phyloP scores from a whole-genome alignment of 169 alveolate species.

The Eimeria nieschulzi region DNA sequence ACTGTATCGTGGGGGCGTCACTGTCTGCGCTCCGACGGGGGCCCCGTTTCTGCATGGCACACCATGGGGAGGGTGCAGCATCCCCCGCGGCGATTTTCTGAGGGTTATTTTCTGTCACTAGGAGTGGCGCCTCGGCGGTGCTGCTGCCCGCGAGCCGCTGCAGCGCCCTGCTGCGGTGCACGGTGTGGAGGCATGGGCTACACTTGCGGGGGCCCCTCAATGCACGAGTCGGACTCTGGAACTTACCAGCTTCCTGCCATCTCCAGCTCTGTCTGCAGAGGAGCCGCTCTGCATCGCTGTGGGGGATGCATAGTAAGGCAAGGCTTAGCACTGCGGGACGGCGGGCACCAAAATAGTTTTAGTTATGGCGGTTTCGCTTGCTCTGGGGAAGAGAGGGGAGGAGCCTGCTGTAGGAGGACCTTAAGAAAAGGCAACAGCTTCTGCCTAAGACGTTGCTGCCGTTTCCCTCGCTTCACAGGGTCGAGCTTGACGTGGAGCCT shows the following conservation, averaged over 20 bases:
- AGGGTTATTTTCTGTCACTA: not conserved
- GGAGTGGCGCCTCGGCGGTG: not conserved
- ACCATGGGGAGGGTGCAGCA: slow-evolving; percentile 40
- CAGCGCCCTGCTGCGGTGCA: not conserved
- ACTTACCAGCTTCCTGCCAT: not conserved
- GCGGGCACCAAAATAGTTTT: too few species aligned
- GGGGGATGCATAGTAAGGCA: not conserved
- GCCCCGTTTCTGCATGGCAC: not conserved
- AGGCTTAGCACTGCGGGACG: not conserved
- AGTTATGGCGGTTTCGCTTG: too few species aligned
- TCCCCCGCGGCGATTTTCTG: not conserved
- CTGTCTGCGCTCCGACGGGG: slow-evolving; percentile 1
- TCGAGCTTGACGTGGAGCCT: not conserved
- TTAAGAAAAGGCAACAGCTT: not conserved
- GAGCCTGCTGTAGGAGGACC: slow-evolving; percentile 37
- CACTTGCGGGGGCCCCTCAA: slow-evolving; percentile 19
- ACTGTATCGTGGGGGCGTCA: slow-evolving; percentile 6
- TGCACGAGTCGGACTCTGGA: not conserved
- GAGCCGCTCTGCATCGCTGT: not conserved
- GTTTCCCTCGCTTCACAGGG: not conserved
- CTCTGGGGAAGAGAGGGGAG: not conserved
- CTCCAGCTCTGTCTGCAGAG: not conserved
- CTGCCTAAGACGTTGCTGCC: slow-evolving; percentile 15
- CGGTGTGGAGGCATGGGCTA: not conserved
- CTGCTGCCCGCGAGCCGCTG: not conserved